Conservation (phyloP, 495 filamentous ascomycete genomes). For the Penicillium lividum region DNA sequence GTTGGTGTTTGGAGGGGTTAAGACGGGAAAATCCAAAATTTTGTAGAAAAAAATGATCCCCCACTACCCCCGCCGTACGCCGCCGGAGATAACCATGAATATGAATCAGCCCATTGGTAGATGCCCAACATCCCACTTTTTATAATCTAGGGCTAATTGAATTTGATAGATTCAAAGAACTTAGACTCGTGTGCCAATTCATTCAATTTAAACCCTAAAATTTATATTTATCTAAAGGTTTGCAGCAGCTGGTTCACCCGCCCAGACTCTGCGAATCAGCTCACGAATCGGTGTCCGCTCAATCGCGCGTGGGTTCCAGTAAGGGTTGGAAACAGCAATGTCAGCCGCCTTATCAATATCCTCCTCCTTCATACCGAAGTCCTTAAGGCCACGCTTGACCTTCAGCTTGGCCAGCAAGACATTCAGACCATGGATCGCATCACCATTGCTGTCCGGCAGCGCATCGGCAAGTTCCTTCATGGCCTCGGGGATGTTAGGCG, state of each 20-base stretch:
- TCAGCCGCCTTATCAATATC: conserved; percentile 67
- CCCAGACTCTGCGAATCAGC: conserved; percentile 65
- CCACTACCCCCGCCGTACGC: conserved; percentile 43
- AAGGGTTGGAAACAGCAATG: conserved; percentile 63
- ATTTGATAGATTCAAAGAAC: too few relatives aligned
- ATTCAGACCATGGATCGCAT: conserved; percentile 63
- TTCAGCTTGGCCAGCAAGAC: conserved; percentile 56
- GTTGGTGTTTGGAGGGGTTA: conserved; percentile 12
- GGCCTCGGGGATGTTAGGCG: conserved; percentile 59
- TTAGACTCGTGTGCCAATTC: too few relatives aligned
- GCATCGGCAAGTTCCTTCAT: conserved; percentile 59
- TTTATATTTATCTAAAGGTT: conserved; percentile 47
- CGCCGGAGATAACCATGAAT: conserved; percentile 39
- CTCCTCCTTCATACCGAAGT: conserved; percentile 65
- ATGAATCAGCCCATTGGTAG: conserved; percentile 26
- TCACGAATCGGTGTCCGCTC: conserved; percentile 60
- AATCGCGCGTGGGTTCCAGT: conserved; percentile 63
- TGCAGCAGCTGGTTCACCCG: conserved; percentile 62
- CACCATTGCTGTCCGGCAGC: conserved; percentile 59
- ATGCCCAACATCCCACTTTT: conserved; percentile 3
- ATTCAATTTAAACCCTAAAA: too few relatives aligned
- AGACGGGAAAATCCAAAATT: conserved; percentile 10
- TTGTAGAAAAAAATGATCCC: conserved; percentile 30
- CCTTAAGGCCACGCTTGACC: conserved; percentile 58
- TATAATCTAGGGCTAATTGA: too few relatives aligned